Base-by-base conservation (phyloP, 1,284 basidiomycete genomes). In the Malassezia brasiliensis region DNA sequence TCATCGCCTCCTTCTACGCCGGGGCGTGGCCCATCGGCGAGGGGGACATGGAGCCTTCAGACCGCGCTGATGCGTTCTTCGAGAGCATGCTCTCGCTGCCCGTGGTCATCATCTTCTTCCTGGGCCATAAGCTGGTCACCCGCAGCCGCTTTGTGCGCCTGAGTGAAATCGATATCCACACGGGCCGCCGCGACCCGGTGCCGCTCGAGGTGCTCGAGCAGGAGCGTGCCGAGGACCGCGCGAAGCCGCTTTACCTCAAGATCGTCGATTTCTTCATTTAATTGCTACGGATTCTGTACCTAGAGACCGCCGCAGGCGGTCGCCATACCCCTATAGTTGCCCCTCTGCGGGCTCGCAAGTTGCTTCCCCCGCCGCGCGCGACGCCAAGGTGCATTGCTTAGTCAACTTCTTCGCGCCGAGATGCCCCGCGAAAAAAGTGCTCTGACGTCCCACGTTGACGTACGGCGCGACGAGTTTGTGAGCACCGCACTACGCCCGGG, bases 61-160 rank as follows among this genome's bases (percentile, higher is more conserved):
- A 75, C 11, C 66, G 75, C 19, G 78, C 73, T 22, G 57, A 73
- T 54, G 64, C 53, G 17, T 79, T 79, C 76, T 80, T 80, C 77
- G 66, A 77, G 52, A 54, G 67, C 37, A 80, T 77, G 73, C 62
- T 79, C 36, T 76, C 77, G 40, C 56, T 68, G 30, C 67, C 67
- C 34, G 54, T 72, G 25, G 68, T 66, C 44, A 47, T 63, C 20
- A 48, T 72, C 48, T 67, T 67, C 53, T 60, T 68, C 47, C 2
- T 64, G 38, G 50, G 62, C 35, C 56, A 62, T 39, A 74, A 72
- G 60, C n/a, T 72, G 28, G 48, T 42, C 37, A 46, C 57, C 31
- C 58, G 53, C 20, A 69, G 65, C 34, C 64, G 57, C 45, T 51
- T 62, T 36, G 52, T 64, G 46, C 52, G 25, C 30, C 37, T 63